phyloP scores from a whole-genome alignment of 345 rosid species.

The Salix suchowensis region DNA sequence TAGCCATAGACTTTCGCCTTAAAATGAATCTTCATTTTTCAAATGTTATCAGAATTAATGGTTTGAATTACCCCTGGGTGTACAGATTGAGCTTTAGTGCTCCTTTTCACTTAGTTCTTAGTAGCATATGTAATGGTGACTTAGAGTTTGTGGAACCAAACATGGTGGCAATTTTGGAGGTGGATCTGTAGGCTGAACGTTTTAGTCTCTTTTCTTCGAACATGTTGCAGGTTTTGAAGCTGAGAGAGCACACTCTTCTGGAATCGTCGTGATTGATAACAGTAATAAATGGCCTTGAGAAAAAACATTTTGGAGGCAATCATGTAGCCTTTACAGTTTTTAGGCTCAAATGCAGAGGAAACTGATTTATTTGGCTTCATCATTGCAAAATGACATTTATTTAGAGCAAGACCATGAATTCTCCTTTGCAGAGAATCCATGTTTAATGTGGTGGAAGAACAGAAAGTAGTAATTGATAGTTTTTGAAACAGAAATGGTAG shows the following conservation, averaged over 20 bases:
- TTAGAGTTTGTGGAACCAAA: neutral
- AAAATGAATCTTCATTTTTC: neutral
- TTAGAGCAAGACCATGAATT: neutral
- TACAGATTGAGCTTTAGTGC: too few species aligned
- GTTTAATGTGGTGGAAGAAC: neutral
- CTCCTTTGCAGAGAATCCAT: neutral
- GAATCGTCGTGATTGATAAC: neutral
- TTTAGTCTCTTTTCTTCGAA: neutral
- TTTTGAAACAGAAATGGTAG: neutral
- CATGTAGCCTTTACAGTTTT: neutral
- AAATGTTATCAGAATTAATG: neutral
- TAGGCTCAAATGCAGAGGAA: neutral
- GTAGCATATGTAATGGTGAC: neutral
- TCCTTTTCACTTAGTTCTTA: neutral
- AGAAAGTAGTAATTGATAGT: neutral
- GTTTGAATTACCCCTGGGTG: neutral
- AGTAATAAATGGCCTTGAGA: too few species aligned
- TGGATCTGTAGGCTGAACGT: neutral
- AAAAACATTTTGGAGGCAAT: neutral
- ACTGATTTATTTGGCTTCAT: neutral
- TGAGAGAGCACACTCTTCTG: neutral
- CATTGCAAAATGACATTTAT: neutral
- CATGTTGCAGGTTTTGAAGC: neutral
- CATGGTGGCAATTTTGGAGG: neutral
- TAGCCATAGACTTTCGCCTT: neutral